Base-by-base conservation (phyloP, 106 monocot genomes). In the Dioscorea dumetorum region DNA sequence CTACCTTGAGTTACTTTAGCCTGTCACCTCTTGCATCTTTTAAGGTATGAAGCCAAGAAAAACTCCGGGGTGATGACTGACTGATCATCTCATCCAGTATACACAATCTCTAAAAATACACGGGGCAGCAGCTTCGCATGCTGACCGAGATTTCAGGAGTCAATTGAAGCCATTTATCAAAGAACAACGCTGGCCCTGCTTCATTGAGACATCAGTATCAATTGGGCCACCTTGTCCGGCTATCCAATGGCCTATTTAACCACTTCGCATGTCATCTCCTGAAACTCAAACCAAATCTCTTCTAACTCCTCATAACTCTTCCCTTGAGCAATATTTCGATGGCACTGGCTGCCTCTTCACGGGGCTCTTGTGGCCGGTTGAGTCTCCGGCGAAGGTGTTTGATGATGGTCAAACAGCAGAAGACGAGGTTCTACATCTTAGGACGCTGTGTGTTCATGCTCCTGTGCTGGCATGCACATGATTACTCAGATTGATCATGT, bases 351-450 rank as follows among this genome's bases (percentile, higher is more conserved):
- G 54, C 54, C 18, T 54, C 54, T 54, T 54, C 54, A 22, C 71
- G 54, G 50, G 22, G 67, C 35, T 1, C 31, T 6, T 18, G 50
- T 63, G 12, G 63, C 48, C 18, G 20, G 64, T 20, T 34, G 58
- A 61, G 82, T 15, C 51, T 82, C 33, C 74, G 79, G 11, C 58
- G 82, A 67, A 61, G 80, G 60, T 85, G 85, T 70, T 13, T 72
- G 53, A 64, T 64, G 61, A 77, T 93, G 88, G 74, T 82, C 77
- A 93, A 93, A 86, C 86, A 89, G 79, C 85, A 86, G 79, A 86
- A 86, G 93, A 93, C 93, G 22, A 59, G 93, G 60, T 81, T 86
- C 68, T 93, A 93, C 70, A 93, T 93, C 58, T 80, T 93, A 12
- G 80, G 93, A 49, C 75, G 93, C 3, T 93, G 93, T 74, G 70